Conservation (phyloP, 441 rosid genomes). For the Dalechampia spathulata region DNA sequence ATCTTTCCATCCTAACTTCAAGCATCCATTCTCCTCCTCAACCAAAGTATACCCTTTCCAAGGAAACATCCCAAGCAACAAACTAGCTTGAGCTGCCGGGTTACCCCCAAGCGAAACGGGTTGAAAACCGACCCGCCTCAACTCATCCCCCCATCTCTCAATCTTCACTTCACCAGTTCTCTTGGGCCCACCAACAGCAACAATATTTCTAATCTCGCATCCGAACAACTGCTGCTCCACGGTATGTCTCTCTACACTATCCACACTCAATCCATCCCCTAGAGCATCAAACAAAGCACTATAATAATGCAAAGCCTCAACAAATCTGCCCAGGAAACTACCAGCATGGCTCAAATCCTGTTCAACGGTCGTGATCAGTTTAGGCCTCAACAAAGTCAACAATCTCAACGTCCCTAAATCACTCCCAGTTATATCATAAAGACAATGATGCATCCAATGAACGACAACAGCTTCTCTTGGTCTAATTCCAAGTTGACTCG, state of each 20-base stretch:
- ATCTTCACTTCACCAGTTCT: slow-evolving; percentile 52
- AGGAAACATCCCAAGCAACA: slow-evolving; percentile 75
- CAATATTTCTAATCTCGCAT: slow-evolving; percentile 73
- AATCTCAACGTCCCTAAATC: slow-evolving; percentile 50
- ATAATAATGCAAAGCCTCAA: slow-evolving; percentile 84
- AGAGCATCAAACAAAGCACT: slow-evolving; percentile 86
- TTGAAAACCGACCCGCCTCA: slow-evolving; percentile 51
- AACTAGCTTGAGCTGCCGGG: slow-evolving; percentile 79
- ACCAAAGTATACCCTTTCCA: slow-evolving; percentile 83
- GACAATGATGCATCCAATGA: slow-evolving; percentile 91
- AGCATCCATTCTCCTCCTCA: slow-evolving; percentile 61
- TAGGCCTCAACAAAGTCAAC: slow-evolving; percentile 51
- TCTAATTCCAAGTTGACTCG: slow-evolving; percentile 47
- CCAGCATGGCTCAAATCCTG: slow-evolving; percentile 72
- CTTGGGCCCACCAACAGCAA: slow-evolving; percentile 75
- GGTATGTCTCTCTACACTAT: slow-evolving; percentile 63
- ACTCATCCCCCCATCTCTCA: slow-evolving; percentile 74
- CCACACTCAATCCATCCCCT: slow-evolving; percentile 55
- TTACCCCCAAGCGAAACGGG: slow-evolving; percentile 68
- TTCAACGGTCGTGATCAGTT: slow-evolving; percentile 67
- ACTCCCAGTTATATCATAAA: slow-evolving; percentile 72
- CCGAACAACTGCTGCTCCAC: slow-evolving; percentile 87
- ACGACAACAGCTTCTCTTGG: slow-evolving; percentile 68
- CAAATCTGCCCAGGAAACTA: slow-evolving; percentile 66
- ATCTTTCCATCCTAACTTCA: slow-evolving; percentile 91